phyloP scores from a whole-genome alignment of 352 stramenopile species.

The Pythium brassicae region DNA sequence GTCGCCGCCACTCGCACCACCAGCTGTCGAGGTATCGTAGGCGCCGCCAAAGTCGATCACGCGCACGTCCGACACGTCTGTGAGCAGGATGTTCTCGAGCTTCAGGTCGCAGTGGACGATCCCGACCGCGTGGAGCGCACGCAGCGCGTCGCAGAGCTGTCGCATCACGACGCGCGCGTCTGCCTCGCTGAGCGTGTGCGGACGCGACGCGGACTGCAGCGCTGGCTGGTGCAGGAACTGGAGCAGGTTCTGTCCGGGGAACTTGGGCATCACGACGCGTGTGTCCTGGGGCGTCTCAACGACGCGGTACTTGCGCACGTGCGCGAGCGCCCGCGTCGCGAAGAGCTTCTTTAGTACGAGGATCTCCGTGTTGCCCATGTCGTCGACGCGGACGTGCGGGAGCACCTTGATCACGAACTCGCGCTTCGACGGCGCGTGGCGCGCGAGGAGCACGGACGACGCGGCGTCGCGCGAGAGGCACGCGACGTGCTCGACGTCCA shows the following conservation, averaged over 20 bases:
- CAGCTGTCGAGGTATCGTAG: conserved; percentile 19
- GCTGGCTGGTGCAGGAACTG: conserved; percentile 24
- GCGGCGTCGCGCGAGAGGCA: conserved; percentile 12
- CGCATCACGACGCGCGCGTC: conserved; percentile 37
- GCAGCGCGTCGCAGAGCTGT: conserved; percentile 71
- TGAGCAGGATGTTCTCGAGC: conserved; percentile 93
- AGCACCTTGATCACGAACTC: conserved; percentile 50
- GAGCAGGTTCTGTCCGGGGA: conserved; percentile 40
- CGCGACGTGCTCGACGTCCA: conserved; percentile 18
- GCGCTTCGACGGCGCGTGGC: conserved; percentile 11
- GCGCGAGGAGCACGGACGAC: conserved; percentile 16
- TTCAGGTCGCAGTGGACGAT: conserved; percentile 98
- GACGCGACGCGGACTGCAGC: neutral
- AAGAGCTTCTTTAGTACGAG: conserved; percentile 35
- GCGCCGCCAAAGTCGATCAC: conserved; percentile 67
- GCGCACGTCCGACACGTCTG: conserved; percentile 21
- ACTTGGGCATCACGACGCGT: conserved; percentile 51
- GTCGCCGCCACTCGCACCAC: neutral
- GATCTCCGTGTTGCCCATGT: conserved; percentile 30
- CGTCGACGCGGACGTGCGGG: conserved; percentile 10
- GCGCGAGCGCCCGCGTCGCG: conserved; percentile 10
- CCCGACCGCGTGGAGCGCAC: conserved; percentile 88
- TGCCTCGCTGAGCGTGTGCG: conserved; percentile 20
- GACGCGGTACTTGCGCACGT: conserved; percentile 42
- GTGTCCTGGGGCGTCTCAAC: conserved; percentile 42